Percentiles rank a stretch among this genome's conserved stretches.
These are phyloP conservation scores for Purpureocillium lavendulum DNA, from an alignment of 2,329 filamentous ascomycete species.

Conservation along the genomic window DNA sequence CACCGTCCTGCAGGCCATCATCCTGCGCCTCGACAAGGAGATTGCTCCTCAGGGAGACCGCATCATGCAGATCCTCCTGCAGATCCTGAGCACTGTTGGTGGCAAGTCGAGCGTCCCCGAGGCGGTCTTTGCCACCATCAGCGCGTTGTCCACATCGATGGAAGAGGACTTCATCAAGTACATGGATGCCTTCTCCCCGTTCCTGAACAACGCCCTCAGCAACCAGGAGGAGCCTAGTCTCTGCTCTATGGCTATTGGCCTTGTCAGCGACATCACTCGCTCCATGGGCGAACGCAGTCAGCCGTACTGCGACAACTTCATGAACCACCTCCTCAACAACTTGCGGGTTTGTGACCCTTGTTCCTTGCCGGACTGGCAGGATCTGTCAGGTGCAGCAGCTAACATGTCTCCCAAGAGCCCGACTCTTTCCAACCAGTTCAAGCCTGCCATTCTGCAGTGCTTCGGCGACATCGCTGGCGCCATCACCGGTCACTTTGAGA, in stretches of 20 bases:
- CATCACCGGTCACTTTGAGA: slow-evolving; percentile 86
- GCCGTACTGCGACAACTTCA: slow-evolving; percentile 93
- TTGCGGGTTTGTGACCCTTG: slow-evolving; percentile 55
- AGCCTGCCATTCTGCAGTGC: slow-evolving; percentile 94
- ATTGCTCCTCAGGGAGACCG: slow-evolving; percentile 83
- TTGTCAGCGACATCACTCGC: slow-evolving; percentile 93
- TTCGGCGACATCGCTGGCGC: slow-evolving; percentile 97
- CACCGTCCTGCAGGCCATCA: slow-evolving; percentile 84
- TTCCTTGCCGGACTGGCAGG: neutral
- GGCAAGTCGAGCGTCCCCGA: slow-evolving; percentile 92
- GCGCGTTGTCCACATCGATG: slow-evolving; percentile 81
- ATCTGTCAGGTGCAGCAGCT: neutral
- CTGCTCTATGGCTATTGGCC: slow-evolving; percentile 93
- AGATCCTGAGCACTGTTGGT: slow-evolving; percentile 68
- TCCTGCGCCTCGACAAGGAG: slow-evolving; percentile 84
- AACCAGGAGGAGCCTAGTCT: slow-evolving; percentile 94
- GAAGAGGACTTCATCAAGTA: slow-evolving; percentile 94
- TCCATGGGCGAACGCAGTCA: slow-evolving; percentile 85
- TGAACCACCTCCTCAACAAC: slow-evolving; percentile 95
- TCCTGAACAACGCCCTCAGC: slow-evolving; percentile 85
- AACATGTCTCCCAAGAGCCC: slow-evolving; percentile 49
- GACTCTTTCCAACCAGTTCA: slow-evolving; percentile 88
- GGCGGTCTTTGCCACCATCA: slow-evolving; percentile 84
- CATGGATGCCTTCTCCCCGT: slow-evolving; percentile 91
- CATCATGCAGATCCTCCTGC: slow-evolving; percentile 84